These are phyloP conservation scores for Cryptococcus sp. DNA, from an alignment of 1,284 basidiomycete genomes.

Conservation along the genomic window DNA sequence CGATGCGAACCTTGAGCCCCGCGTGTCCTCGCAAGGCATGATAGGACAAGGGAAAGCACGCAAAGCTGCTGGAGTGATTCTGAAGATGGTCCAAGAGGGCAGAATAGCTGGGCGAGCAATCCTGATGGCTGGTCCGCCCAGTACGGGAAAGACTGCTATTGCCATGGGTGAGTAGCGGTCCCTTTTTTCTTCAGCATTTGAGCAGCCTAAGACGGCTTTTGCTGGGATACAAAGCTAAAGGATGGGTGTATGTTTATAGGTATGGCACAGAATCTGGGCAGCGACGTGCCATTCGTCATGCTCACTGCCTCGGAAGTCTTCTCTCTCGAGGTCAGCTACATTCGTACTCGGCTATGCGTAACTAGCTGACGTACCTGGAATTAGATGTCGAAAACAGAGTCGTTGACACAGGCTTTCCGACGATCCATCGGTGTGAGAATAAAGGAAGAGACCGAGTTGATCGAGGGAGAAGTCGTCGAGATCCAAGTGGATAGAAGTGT, in stretches of 20 bases:
- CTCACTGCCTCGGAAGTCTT: constrained; percentile 97
- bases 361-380: neutral
- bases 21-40: constrained; percentile 83
- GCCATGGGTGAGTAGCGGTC: constrained; percentile 70
- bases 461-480: constrained; percentile 98
- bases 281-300: constrained; percentile 96
- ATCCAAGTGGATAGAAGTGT: constrained; percentile 97
- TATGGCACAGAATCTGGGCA: constrained; percentile 92
- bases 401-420: constrained; percentile 92
- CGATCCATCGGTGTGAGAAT: constrained; percentile 95
- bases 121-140: constrained; percentile 93
- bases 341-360: neutral
- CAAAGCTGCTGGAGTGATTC: constrained; percentile 94
- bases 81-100: constrained; percentile 97
- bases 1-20: constrained; percentile 85
- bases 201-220: neutral
- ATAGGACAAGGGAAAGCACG: constrained; percentile 93
- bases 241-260: constrained; percentile 58
- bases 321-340: constrained; percentile 66
- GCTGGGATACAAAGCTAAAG: neutral
- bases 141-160: constrained; percentile 96
- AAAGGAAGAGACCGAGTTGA: constrained; percentile 95
- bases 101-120: constrained; percentile 93
- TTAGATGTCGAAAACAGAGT: constrained; percentile 95
- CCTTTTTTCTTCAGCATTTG: no score